Conservation (phyloP, 2,329 filamentous ascomycete species). For the Epichloe scottii region DNA sequence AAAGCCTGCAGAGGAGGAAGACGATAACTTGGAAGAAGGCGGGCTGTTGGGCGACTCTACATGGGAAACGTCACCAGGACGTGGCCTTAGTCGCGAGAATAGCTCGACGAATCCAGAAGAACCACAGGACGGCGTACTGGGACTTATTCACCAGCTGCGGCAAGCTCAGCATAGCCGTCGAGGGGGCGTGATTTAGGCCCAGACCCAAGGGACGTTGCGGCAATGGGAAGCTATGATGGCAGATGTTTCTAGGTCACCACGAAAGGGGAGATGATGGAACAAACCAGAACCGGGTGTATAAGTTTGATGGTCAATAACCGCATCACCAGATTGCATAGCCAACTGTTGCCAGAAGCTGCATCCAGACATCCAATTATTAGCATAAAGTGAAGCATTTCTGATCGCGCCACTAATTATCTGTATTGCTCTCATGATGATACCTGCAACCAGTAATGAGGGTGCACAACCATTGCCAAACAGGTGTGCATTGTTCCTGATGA, state of each 20-base stretch:
- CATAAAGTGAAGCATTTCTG: too few relatives aligned
- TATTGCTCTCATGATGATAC: too few relatives aligned
- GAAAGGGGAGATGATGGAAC: too few relatives aligned
- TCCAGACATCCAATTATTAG: too few relatives aligned
- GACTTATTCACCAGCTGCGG: constrained; percentile 46
- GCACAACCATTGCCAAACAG: too few relatives aligned
- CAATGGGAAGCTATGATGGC: background rate
- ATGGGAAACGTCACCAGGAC: constrained; percentile 45
- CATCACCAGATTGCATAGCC: too few relatives aligned
- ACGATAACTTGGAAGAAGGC: constrained; percentile 37
- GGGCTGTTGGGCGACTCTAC: constrained; percentile 43
- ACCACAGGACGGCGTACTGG: constrained; percentile 41
- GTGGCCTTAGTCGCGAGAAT: constrained; percentile 38
- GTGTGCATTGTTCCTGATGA: too few relatives aligned
- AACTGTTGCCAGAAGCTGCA: too few relatives aligned
- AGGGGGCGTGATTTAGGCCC: constrained; percentile 22
- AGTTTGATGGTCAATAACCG: too few relatives aligned
- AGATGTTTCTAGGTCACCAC: background rate
- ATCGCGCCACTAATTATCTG: too few relatives aligned
- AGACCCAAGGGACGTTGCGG: background rate
- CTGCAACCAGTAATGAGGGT: too few relatives aligned
- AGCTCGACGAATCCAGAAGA: constrained; percentile 34
- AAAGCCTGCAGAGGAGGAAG: constrained; percentile 36
- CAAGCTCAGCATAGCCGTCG: constrained; percentile 41
- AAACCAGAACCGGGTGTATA: too few relatives aligned